Evolutionary conservation across 2,329 filamentous ascomycete species (phyloP), one percentile per base, ranked within the genome.

Genomic region (Cucurbitaria berberidis): DNA sequence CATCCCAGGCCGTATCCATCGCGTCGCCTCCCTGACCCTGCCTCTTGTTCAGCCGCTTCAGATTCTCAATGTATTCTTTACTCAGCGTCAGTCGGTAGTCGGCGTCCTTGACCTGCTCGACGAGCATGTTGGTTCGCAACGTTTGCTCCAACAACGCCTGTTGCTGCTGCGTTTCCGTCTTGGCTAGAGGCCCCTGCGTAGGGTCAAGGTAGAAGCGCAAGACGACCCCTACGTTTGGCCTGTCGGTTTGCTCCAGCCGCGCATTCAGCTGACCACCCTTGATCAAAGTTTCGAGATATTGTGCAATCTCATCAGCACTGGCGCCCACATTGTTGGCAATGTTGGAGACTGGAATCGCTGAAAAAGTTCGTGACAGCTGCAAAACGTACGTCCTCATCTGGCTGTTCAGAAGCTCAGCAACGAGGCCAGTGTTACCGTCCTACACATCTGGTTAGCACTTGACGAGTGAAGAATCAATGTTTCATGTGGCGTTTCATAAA

Each of bases 341-440:
- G 43, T 81, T 81, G 5, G 78, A 73, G 9, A 88, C 75, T 3
- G 84, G 82, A 29, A 88, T 77, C 5, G 86, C 84, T 27, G 83
- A 82, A 68, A 93, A 97, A 3, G 90, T 86, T 46, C 84, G 83
- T 39, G 87, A 86, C 22, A 98, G 80, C 53, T 86, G 86, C 29
- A 88, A 80, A 51, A 98, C 85, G 54, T 89, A 87, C 78, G 89
- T 91, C 64, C 87, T 86, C 62, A 89, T 86, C 69, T 93, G 90
- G 9, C 89, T 86, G 18, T 83, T 78, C 34, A 89, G 73, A 10
- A 93, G 87, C 70, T 91, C 86, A 4, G 80, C 77, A 11, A 96
- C 80, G 13, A 98, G 82, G 3, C 87, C 84, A 3, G 78, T 74
- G 66, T 96, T 98, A 41, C 85, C 84, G 64, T 98, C 92, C 62